phyloP scores from a whole-genome alignment of 441 rosid species.

The Erodium chrysanthum region DNA sequence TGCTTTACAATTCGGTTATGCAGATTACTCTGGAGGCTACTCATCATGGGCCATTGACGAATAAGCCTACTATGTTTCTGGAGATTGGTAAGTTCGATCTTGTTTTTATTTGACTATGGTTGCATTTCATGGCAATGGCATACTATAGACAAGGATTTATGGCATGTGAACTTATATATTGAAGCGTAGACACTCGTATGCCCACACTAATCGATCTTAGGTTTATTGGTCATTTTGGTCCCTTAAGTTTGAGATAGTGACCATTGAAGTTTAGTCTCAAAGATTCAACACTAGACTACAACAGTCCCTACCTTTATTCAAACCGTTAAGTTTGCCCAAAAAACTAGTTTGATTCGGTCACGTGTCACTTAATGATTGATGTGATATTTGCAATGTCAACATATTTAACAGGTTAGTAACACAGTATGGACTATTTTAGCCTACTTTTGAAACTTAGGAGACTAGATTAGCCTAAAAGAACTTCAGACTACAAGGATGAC shows the following conservation, averaged over 20 bases:
- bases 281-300: no score
- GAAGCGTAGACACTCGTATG: background rate
- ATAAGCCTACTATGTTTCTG: constrained; percentile 64
- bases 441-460: background rate
- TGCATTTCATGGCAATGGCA: constrained; percentile 1
- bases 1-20: background rate
- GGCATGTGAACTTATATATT: background rate
- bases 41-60: constrained; percentile 73
- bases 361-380: no score
- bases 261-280: background rate
- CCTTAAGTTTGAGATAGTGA: background rate
- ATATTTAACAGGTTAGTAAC: no score
- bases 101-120: background rate
- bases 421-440: background rate
- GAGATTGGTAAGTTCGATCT: constrained; percentile 48
- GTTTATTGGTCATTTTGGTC: background rate
- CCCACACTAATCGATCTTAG: background rate
- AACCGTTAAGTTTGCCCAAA: no score
- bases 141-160: background rate
- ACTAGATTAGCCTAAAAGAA: background rate
- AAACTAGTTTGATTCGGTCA: no score
- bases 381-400: no score
- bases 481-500: background rate
- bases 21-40: constrained; percentile 82
- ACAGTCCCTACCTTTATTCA: no score